Conservation (phyloP, 2,329 filamentous ascomycete species). For the Teratosphaeria viscida region DNA sequence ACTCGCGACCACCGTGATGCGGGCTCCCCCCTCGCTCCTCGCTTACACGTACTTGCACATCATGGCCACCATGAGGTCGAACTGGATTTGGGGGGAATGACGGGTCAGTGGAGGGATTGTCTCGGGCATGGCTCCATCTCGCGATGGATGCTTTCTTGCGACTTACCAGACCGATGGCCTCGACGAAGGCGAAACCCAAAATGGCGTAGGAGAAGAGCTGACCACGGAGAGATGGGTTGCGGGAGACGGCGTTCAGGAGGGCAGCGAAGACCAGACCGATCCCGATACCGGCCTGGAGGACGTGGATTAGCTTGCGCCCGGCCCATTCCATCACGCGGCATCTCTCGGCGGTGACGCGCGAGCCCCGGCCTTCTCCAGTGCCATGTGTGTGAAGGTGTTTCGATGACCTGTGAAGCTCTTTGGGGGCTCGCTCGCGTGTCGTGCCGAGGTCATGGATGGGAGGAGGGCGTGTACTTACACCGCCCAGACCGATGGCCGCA, state of each 20-base stretch:
- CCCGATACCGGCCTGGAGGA: conserved; percentile 69
- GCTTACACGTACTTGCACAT: conserved; percentile 58
- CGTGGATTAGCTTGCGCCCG: neutral
- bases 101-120: conserved; percentile 1
- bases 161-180: conserved; percentile 58
- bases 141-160: neutral
- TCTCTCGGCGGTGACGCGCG: neutral
- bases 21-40: neutral
- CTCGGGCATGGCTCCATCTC: neutral
- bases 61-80: conserved; percentile 86
- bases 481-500: conserved; percentile 72
- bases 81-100: conserved; percentile 25
- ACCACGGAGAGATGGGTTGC: conserved; percentile 88
- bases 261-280: conserved; percentile 90
- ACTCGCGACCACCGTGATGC: conserved; percentile 5
- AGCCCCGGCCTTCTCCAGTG: neutral
- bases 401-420: neutral
- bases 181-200: conserved; percentile 90
- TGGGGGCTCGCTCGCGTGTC: neutral
- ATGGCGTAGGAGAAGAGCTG: conserved; percentile 96
- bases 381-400: neutral
- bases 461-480: conserved; percentile 10
- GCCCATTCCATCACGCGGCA: neutral
- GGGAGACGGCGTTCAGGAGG: conserved; percentile 79
- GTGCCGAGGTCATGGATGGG: neutral